Conservation (phyloP, 1,284 basidiomycete species). For the Fomitopsis palustris region DNA sequence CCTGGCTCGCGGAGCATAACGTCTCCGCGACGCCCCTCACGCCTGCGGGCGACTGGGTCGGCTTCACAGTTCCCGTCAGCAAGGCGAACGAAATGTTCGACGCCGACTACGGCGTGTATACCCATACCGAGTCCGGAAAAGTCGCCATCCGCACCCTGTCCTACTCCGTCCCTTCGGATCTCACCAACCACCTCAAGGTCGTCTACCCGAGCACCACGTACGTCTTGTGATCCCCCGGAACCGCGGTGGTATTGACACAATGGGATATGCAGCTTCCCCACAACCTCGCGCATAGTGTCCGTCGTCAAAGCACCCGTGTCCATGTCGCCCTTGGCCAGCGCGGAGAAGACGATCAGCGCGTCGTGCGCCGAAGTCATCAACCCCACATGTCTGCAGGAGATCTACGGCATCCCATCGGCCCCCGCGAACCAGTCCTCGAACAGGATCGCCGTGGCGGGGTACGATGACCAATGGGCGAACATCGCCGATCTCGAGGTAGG, state of each 20-base stretch:
- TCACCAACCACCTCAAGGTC: constrained; percentile 31
- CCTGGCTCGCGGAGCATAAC: constrained; percentile 32
- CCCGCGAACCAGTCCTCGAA: constrained; percentile 41
- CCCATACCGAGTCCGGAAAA: constrained; percentile 28
- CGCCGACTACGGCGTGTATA: constrained; percentile 32
- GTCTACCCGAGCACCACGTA: constrained; percentile 34
- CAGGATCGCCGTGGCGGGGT: constrained; percentile 53
- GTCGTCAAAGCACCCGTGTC: not conserved
- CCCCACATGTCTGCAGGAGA: constrained; percentile 48
- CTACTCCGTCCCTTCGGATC: constrained; percentile 34
- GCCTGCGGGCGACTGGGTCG: constrained; percentile 36
- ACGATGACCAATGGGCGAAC: constrained; percentile 51
- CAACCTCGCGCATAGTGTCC: no score
- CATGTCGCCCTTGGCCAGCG: not conserved
- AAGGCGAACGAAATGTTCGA: constrained; percentile 34
- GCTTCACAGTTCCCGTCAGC: constrained; percentile 30
- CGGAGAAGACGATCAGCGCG: constrained; percentile 3
- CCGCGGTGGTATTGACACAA: not conserved
- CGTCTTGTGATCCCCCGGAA: constrained; percentile 3
- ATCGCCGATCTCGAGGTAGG: constrained; percentile 41
- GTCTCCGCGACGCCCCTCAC: constrained; percentile 27
- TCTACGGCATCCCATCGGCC: constrained; percentile 52
- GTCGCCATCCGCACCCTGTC: constrained; percentile 32
- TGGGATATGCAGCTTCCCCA: not conserved
- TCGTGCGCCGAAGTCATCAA: constrained; percentile 34